These are phyloP conservation scores for Gossypium raimondii DNA, from an alignment of 345 rosid species.

Conservation along the genomic window DNA sequence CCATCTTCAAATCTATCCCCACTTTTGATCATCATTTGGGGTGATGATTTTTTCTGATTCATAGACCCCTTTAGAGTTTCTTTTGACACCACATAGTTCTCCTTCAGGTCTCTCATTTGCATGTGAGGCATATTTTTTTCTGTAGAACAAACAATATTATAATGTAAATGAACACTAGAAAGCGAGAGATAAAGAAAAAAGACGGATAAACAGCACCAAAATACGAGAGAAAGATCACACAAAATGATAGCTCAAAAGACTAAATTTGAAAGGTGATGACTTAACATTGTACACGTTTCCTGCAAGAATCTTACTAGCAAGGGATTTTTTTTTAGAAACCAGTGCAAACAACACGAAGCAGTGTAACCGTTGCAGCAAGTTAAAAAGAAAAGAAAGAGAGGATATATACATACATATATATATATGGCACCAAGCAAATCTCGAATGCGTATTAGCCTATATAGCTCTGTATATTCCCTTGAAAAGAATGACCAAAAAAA, in stretches of 20 bases:
- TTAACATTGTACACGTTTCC: conserved; percentile 18
- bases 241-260: conserved; percentile 16
- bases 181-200: not conserved
- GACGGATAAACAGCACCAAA: not conserved
- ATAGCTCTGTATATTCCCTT: conserved; percentile 26
- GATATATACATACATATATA: not conserved
- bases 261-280: conserved; percentile 5
- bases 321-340: not conserved
- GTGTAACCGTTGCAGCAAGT: conserved; percentile 15
- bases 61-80: conserved; percentile 9
- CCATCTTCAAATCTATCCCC: conserved; percentile 17
- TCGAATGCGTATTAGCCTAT: conserved; percentile 21
- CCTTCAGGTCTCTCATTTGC: conserved; percentile 26
- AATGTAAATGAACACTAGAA: not conserved
- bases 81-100: conserved; percentile 15
- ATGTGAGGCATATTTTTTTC: conserved; percentile 22
- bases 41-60: conserved; percentile 17
- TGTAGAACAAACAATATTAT: conserved; percentile 9
- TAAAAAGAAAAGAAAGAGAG: not conserved
- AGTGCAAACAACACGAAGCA: conserved; percentile 17
- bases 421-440: conserved; percentile 18
- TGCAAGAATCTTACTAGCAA: conserved; percentile 13
- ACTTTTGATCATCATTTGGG: conserved; percentile 15
- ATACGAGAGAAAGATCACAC: conserved; percentile 15
- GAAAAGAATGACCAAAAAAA: conserved; percentile 14